Base-by-base conservation (phyloP, 164 flowering plant genomes). In the Liriodendron chinense region DNA sequence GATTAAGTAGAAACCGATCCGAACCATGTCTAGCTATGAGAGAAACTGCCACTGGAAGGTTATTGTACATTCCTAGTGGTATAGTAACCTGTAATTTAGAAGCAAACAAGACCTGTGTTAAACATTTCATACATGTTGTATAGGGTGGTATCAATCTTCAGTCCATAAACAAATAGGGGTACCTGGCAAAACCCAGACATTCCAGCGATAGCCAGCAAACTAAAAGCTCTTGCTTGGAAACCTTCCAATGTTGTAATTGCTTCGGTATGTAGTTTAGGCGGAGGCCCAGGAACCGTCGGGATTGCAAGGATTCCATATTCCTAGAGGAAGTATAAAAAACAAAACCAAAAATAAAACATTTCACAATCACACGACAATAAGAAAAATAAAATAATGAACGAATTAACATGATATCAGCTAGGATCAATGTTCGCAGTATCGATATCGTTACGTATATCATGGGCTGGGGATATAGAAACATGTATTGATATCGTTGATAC, bases 141-240 rank as follows among this genome's bases (percentile, higher is more conserved):
- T 7, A 56, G 13, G 18, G 18, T 47, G 47, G 67, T 18, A 49
- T 47, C 25, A 7, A 67, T 74, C 13, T 49, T 21, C 20, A 34
- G 47, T 21, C 21, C 18, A 22, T 18, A 3, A 4, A 23, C 9
- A 47, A 47, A 18, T 7, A 47, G 47, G 9, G 24, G 5, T 70
- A 93, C 98, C 96, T 93, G 97, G 78, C 98, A 93, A 78, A 87
- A 89, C 43, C 98, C 98, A 62, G 98, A 91, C 48, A 93, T 85
- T 72, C 97, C 98, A 71, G 94, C 89, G 72, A 95, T 84, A 65
- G 97, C 89, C 12, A 90, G 85, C 87, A 93, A 86, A 83, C 98
- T 86, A 72, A 89, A 95, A 61, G 98, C 97, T 76, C 84, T 85
- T 24, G 78, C 89, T 49, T 92, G 93, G 77, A 88, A 90, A 43